Percentiles rank a stretch among this genome's conserved stretches.
Evolutionary conservation across 371 early-diverging fungal genomes (phyloP).

Genomic region (Saksenaea oblongispora): DNA sequence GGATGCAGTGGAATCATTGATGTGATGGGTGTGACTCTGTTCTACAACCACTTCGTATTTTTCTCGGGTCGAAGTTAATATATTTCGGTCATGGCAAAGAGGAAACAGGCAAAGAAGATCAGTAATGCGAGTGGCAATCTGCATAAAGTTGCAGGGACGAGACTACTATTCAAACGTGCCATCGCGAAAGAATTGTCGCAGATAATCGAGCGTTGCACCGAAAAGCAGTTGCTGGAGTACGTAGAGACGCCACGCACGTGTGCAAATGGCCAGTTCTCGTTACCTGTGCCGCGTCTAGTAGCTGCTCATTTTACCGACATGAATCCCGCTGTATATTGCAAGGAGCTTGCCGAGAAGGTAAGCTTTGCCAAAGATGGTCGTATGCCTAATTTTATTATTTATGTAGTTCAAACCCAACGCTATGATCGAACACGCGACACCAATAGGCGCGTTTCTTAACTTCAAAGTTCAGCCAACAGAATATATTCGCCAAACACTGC

Average conservation of each 20-base stretch:
- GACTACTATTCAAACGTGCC: conserved; percentile 40
- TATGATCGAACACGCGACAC: conserved; percentile 38
- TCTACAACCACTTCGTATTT: neutral
- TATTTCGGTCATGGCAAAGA: neutral
- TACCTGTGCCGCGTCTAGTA: conserved; percentile 28
- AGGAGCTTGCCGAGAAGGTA: conserved; percentile 53
- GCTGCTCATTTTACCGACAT: neutral
- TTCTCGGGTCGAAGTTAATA: neutral
- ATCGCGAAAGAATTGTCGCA: conserved; percentile 41
- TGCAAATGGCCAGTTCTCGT: conserved; percentile 26
- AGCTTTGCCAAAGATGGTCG: neutral
- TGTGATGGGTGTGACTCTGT: neutral
- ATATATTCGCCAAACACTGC: conserved; percentile 55
- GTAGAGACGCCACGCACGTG: conserved; percentile 19
- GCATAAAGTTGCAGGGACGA: conserved; percentile 10
- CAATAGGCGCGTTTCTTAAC: conserved; percentile 71
- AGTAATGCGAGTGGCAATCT: neutral
- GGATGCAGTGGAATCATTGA: too few species aligned
- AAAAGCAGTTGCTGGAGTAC: conserved; percentile 7
- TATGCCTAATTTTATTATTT: neutral
- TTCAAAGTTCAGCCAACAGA: conserved; percentile 62
- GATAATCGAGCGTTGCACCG: conserved; percentile 11
- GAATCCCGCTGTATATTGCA: conserved; percentile 34
- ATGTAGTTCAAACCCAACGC: conserved; percentile 14
- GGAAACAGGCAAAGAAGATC: neutral